Evolutionary conservation across 2,329 filamentous ascomycete species (phyloP), one percentile per base, ranked within the genome.

Genomic region (Cryphonectria radicalis): DNA sequence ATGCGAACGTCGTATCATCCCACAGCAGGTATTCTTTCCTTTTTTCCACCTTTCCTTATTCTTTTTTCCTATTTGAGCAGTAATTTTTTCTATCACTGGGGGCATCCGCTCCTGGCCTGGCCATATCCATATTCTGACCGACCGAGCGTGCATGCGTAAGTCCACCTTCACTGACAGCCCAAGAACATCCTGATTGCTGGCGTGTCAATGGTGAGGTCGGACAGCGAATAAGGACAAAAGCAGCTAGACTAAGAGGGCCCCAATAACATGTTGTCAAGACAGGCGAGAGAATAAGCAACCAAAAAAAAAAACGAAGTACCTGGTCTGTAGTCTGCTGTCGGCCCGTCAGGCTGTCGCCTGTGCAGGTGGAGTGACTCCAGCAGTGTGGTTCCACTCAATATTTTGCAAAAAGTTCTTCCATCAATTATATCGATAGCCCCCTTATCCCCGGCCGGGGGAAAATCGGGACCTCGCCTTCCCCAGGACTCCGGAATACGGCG

Each of bases 341-440:
- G 62, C 37, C n/a, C 25, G 53, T 42, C 55, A 67, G 55, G 2
- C 62, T 46, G 66, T 67, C 37, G 25, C 22, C 37, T 22, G 57
- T 65, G 57, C 46, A 59, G 57, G 71, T 73, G 71, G 71, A 70
- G 71, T 73, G 71, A 73, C 68, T 71, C 71, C 68, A 71, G 55
- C 7, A 50, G 46, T 50, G 22, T 67, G 66, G 66, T 42, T 28
- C 66, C 66, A 67, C 57, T 28, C 3, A 37, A n/a, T 19, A n/a
- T 50, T 50, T 50, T 40, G 55, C 55, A 17, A 63, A 37, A 63
- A 73, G 53, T 73, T 73, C 68, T 73, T 73, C 71, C 71, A 73
- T 73, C 71, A 73, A 73, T 73, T 42, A 70, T 63, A 71, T 46
- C 28, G 55, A 55, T 13, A 43, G 66, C 40, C 53, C 55, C 66